Base-by-base conservation (phyloP, 768 basidiomycete genomes). In the Bullera alba region DNA sequence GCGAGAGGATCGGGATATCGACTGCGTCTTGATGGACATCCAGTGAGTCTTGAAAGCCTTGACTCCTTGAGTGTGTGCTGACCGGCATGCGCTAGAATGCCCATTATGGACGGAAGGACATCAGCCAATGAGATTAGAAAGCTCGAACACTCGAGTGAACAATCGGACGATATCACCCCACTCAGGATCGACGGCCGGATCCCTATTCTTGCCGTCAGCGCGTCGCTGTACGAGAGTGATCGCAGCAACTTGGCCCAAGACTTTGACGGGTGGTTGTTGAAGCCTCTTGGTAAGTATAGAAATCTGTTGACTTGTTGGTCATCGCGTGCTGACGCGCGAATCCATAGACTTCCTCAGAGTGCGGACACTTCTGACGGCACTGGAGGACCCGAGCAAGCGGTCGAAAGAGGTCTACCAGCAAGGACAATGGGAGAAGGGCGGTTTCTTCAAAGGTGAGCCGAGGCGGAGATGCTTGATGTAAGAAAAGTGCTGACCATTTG, bases 261-360 rank as follows among this genome's bases (percentile, higher is more conserved):
- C 34, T 78, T 87, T 66, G 85, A 87, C 64, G 87, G 86, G 3
- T 90, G 85, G 85, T 79, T 87, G 16, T 73, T 88, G 54, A 88
- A 88, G 70, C 87, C 86, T 0, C 81, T 88, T 57, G 55, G 58
- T 57, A 34, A 42, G 58, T 54, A 7, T 5, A 16, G n/a, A 25
- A 34, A 28, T 44, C 15, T 44, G 22, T 12, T n/a, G 23, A 19
- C 3, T 10, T 32, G 32, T 2, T 34, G 30, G 46, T n/a, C n/a
- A 19, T 21, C n/a, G 14, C 23, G 55, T 46, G n/a, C 0, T 23
- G 30, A 32, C 12, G n/a, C n/a, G n/a, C 27, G 48, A 22, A 14
- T 39, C 22, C 8, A 35, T n/a, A 55, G 82, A 87, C 66, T 87
- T 86, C 70, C 79, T 80, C 54, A 76, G 86, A 14, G 76, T 88